A percentile compares a stretch with the other conserved stretches of the same genome.
Conservation (phyloP, 2,329 filamentous ascomycete species). For the Chaetomium sp. region DNA sequence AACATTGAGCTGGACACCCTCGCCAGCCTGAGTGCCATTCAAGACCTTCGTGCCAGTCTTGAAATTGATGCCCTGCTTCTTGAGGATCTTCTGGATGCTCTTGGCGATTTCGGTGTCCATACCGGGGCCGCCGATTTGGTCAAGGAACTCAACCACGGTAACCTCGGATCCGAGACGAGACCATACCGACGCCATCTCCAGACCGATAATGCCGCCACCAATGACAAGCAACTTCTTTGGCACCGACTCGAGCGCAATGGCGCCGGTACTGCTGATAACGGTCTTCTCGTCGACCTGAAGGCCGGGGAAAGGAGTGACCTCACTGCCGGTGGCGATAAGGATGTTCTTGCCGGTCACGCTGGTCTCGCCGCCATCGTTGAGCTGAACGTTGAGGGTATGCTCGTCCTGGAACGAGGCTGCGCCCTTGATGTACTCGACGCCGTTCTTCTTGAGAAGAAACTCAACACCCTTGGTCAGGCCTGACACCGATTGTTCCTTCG, state of each 20-base stretch:
- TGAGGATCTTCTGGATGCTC: constrained; percentile 81
- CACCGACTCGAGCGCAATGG: constrained; percentile 80
- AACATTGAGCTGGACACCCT: constrained; percentile 72
- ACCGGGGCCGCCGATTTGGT: constrained; percentile 92
- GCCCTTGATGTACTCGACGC: constrained; percentile 96
- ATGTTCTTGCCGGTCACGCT: constrained; percentile 91
- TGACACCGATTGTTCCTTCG: constrained; percentile 85
- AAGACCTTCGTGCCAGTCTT: constrained; percentile 95
- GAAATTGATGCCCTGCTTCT: constrained; percentile 97
- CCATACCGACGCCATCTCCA: constrained; percentile 99
- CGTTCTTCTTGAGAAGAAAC: constrained; percentile 98
- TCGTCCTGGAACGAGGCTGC: constrained; percentile 80
- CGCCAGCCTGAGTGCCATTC: constrained; percentile 71
- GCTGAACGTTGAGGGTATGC: constrained; percentile 84
- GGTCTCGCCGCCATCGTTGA: constrained; percentile 87
- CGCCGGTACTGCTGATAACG: constrained; percentile 93
- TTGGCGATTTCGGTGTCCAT: constrained; percentile 96
- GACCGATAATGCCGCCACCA: constrained; percentile 95
- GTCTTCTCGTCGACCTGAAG: constrained; percentile 96
- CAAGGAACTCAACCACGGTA: constrained; percentile 93
- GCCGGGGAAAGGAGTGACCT: constrained; percentile 93
- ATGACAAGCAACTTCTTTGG: constrained; percentile 97
- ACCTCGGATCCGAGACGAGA: constrained; percentile 89
- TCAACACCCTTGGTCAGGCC: constrained; percentile 95
- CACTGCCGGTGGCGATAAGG: constrained; percentile 90